phyloP scores from a whole-genome alignment of 129 eudicot species.

The Solidago caesia region DNA sequence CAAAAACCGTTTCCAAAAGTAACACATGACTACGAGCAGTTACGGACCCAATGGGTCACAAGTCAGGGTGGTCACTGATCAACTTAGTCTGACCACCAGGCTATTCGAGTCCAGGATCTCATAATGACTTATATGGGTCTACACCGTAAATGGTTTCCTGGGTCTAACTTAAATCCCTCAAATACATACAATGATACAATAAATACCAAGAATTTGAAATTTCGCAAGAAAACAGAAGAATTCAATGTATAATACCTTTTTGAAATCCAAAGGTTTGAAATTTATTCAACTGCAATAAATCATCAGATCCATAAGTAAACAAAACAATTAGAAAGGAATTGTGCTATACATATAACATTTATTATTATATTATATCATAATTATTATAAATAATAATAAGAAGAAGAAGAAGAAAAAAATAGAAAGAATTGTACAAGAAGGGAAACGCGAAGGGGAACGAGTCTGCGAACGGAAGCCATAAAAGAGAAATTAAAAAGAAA shows the following conservation, averaged over 20 bases:
- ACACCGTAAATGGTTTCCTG: too few species aligned
- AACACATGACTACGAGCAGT: too few species aligned
- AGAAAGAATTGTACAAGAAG: conserved; percentile 36
- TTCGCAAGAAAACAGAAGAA: conserved; percentile 8
- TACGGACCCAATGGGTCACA: too few species aligned
- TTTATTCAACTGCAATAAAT: conserved; percentile 31
- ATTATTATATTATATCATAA: conserved; percentile 7
- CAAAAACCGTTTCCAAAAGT: too few species aligned
- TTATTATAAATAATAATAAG: background rate
- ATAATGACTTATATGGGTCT: too few species aligned
- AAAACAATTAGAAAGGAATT: conserved; percentile 16
- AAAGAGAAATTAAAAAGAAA: background rate
- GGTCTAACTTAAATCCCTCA: background rate
- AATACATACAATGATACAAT: background rate
- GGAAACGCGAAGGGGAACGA: conserved; percentile 36
- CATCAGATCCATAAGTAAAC: conserved; percentile 24
- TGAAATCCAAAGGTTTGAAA: conserved; percentile 25
- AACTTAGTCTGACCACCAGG: too few species aligned
- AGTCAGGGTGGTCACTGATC: too few species aligned
- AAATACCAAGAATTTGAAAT: background rate
- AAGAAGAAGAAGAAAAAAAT: background rate
- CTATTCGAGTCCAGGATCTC: too few species aligned
- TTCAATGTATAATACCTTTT: conserved; percentile 25
- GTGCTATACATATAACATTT: conserved; percentile 2
- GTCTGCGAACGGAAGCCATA: conserved; percentile 53